Conservation (phyloP, 139 green algal species). For the Chloropicon primus region DNA sequence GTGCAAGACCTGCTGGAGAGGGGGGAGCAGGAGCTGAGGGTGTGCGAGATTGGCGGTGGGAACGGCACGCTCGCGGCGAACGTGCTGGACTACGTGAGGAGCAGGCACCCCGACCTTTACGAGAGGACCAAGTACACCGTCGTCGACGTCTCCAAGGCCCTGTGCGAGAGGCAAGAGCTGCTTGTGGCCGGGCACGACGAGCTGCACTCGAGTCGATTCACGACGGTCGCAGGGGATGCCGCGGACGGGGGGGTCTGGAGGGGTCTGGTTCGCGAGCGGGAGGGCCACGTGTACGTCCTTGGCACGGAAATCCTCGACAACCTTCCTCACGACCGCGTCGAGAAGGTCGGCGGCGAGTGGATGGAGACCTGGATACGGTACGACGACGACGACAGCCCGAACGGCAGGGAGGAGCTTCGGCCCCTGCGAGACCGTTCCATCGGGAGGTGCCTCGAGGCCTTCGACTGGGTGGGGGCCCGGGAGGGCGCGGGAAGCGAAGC, state of each 20-base stretch:
- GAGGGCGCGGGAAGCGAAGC: not conserved
- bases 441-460: not conserved
- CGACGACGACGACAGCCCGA: not conserved
- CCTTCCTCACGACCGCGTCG: constrained; percentile 47
- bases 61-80: constrained; percentile 56
- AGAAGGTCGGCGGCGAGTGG: constrained; percentile 3
- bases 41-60: constrained; percentile 67
- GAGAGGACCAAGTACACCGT: constrained; percentile 38
- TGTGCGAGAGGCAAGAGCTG: constrained; percentile 41
- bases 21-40: constrained; percentile 24
- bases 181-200: constrained; percentile 17
- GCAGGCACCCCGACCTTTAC: constrained; percentile 34
- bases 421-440: constrained; percentile 31
- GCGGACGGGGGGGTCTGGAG: not conserved
- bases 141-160: constrained; percentile 47
- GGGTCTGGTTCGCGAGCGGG: not conserved
- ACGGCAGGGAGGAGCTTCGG: constrained; percentile 25
- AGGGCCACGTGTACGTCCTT: constrained; percentile 36
- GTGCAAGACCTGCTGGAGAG: constrained; percentile 16
- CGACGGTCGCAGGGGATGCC: not conserved
- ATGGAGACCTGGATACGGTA: constrained; percentile 19
- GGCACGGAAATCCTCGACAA: constrained; percentile 82
- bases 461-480: not conserved
- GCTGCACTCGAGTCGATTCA: not conserved
- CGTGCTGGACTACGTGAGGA: constrained; percentile 53